Base-by-base conservation (phyloP, 495 filamentous ascomycete genomes). In the Tuber melanosporum region DNA sequence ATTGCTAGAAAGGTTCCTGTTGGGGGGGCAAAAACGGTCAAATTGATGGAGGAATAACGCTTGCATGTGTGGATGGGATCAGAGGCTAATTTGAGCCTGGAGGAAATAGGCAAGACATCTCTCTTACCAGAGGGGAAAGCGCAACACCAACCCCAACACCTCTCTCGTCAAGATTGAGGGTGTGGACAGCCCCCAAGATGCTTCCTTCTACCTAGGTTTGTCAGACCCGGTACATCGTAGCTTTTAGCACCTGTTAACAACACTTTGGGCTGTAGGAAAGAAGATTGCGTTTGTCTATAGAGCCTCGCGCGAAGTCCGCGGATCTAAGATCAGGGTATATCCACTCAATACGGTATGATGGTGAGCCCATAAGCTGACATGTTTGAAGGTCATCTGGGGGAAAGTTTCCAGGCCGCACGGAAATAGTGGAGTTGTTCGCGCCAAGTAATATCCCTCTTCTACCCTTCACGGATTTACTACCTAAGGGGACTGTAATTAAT, bases 271-370 rank as follows among this genome's bases (percentile, higher is more conserved):
- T 88, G 88, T 92, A 73, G 95, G 95, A 88, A 98, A 99, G 91
- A 93, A 92, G 87, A 90, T 97, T 85, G 95, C 95, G 83, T 98
- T 93, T 86, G 94, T 99, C 86, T 98, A 98, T 89, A 92, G 94
- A 81, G 95, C 91, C 77, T 90, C 92, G 88, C 91, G 89, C 87
- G 94, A 97, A 88, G 88, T 94, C 82, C 93, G 93, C 83, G 95
- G 95, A 85, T 93, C 94, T 85, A 97, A 98, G 90, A 94, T 98
- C 86, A 89, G 81, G 69, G 76, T 77, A 76, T 26, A 19, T 42
- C 8, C 20, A 26, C 36, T 39, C 44, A 42, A 42, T 42, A 20
- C 12, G 71, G 10, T 42, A 4, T 14, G 6, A 32, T n/a, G 3
- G 45, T 4, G 47, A 73, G 42, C 36, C 36, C 36, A 52, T 41